Base-by-base conservation (phyloP, 306 rosid genomes). In the Senna tora region DNA sequence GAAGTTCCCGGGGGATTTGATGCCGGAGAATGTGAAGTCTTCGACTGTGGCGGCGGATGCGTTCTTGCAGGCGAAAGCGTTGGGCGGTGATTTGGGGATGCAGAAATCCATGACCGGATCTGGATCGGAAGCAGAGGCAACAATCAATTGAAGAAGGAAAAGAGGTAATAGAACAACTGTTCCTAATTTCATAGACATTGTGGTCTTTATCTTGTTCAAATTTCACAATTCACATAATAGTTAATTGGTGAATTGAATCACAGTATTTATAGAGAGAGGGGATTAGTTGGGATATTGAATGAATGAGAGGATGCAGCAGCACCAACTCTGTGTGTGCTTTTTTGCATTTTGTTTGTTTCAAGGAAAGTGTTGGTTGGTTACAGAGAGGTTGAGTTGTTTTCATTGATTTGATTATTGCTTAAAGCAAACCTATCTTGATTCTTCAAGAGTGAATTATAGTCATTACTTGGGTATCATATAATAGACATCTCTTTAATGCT, bases 61-160 rank as follows among this genome's bases (percentile, higher is more conserved):
- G 68, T 91, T 94, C 88, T 89, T 91, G 88, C 97, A 91, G 21
- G 69, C 72, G 34, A 25, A 70, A 74, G 32, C 63, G 60, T 66
- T 49, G 5, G 34, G 77, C 50, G 77, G 68, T 54, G 78, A 69
- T 71, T 42, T 47, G 41, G 90, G 79, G 81, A 94, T 64, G 80
- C 99, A 91, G 82, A 83, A 91, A 85, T 94, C 97, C 46, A 80
- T 80, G 19, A 91, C 81, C 3, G 97, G 97, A 82, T 94, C 99
- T 1, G 99, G 95, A 46, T 94, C 99, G 65, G 99, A 89, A 74
- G 89, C 96, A 39, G 71, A 17, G 68, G 34, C 76, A 15, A 66
- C 77, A 60, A 65, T 72, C 55, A 20, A 75, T 50, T 66, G 75
- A 81, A 80, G 63, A 54, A 86, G 10, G 30, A 61, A 61, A 64